Evolutionary conservation across 1,284 basidiomycete species (phyloP).

Genomic region (Vanrija humicola): DNA sequence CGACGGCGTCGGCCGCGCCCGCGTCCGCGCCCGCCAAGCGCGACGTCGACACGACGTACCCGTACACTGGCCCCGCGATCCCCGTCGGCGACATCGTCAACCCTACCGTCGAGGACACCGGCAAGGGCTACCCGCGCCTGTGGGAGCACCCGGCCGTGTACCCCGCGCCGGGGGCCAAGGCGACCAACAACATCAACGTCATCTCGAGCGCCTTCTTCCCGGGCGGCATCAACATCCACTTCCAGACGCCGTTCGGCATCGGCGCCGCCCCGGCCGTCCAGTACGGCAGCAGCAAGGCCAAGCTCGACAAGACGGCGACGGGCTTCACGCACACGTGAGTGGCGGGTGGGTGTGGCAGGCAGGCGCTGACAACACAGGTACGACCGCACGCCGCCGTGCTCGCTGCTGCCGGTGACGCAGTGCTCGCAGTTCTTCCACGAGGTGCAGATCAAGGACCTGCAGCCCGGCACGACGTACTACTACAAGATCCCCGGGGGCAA

Average conservation of each 20-base stretch:
- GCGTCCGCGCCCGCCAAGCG: neutral
- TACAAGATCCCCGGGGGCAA: conserved; percentile 36
- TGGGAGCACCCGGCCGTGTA: conserved; percentile 19
- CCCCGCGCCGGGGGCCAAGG: conserved; percentile 9
- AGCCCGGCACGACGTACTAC: conserved; percentile 24
- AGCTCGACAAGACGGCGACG: conserved; percentile 15
- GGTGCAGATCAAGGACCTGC: conserved; percentile 18
- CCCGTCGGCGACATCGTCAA: conserved; percentile 30
- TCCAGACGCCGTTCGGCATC: conserved; percentile 36
- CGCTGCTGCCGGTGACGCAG: conserved; percentile 24
- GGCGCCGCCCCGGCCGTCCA: conserved; percentile 19
- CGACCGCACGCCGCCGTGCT: conserved; percentile 32
- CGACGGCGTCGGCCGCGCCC: neutral
- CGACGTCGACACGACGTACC: conserved; percentile 18
- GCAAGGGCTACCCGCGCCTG: conserved; percentile 25
- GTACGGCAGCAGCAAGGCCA: conserved; percentile 16
- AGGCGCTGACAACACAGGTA: conserved; percentile 9
- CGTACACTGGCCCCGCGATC: conserved; percentile 26
- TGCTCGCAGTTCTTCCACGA: conserved; percentile 35
- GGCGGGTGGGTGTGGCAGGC: neutral
- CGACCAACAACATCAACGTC: conserved; percentile 39
- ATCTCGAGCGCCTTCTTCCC: conserved; percentile 26
- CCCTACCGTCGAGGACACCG: conserved; percentile 21
- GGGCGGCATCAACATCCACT: conserved; percentile 33
- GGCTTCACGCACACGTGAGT: conserved; percentile 22